Evolutionary conservation across 2,329 filamentous ascomycete genomes (phyloP), one percentile per base, ranked within the genome.

Genomic region (Dissoconium aciculare): DNA sequence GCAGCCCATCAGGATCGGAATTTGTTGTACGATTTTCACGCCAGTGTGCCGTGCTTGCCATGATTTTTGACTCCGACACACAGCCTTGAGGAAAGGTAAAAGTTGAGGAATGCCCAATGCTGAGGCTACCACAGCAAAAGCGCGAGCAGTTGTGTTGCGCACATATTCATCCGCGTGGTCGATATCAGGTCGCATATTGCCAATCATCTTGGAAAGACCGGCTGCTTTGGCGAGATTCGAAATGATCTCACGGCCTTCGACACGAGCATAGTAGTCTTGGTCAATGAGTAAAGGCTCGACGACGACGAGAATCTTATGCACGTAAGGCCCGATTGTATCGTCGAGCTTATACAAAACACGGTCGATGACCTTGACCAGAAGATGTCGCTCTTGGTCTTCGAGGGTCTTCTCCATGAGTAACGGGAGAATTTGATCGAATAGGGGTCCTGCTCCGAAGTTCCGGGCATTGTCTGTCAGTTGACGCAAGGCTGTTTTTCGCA

Each of bases 281-380:
- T 98, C 91, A 50, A 98, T 98, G 43, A 98, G 78, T 29, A 98
- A 66, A n/a, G 89, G 89, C 57, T 98, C 91, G 47, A 98, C 98
- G 51, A 98, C 89, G 31, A 98, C 89, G 35, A 98, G 60, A 39
- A 98, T 98, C 63, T 95, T 95, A 64, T 98, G 91, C 11, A 93
- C 87, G 42, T 87, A 98, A 13, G 89, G 89, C 24, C 89, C 74
- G 32, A 98, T 89, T 42, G 95, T 69, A 48, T 98, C 89, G 53
- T 95, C 89, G 14, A 98, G 73, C 62, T 98, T 98, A 69, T 95
- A 98, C 5, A 98, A 71, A 37, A 98, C 85, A 58, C 89, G 79
- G 54, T 98, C 91, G 50, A 98, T 95, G 47, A 98, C 91, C 63
- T 98, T 98, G 62, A 98, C 91, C 15, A 98, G 71, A 57, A 98